Evolutionary conservation across 2,329 filamentous ascomycete species (phyloP).

Genomic region (Aspergillus brasiliensis): DNA sequence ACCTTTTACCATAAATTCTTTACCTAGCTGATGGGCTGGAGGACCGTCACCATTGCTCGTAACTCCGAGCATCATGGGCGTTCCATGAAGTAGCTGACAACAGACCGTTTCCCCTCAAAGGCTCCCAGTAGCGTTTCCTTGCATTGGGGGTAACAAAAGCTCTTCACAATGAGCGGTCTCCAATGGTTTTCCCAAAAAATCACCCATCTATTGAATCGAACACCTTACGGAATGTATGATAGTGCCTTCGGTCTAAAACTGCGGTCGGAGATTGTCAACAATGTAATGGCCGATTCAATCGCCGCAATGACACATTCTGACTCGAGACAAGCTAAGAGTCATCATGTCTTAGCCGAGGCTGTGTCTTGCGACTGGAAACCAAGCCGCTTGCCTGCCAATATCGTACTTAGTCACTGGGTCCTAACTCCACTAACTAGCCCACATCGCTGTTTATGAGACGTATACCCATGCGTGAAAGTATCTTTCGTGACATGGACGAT

Average conservation of each 20-base stretch:
- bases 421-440: background rate
- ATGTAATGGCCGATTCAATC: conserved; percentile 4
- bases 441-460: background rate
- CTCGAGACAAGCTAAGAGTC: background rate
- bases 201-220: background rate
- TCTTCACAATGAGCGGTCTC: no score
- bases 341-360: background rate
- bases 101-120: background rate
- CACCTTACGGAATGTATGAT: background rate
- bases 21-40: conserved; percentile 2
- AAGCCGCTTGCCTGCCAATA: background rate
- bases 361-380: background rate
- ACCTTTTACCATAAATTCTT: background rate
- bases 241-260: background rate
- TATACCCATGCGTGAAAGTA: background rate
- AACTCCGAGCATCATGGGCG: conserved; percentile 17
- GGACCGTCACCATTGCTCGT: conserved; percentile 4
- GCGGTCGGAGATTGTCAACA: background rate
- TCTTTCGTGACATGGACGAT: background rate
- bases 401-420: background rate
- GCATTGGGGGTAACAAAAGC: background rate
- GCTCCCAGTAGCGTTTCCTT: background rate
- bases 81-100: conserved; percentile 1
- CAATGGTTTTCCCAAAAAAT: background rate
- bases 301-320: conserved; percentile 17